Conservation (phyloP, 352 stramenopile species). For the Globisporangium acanthophoron region DNA sequence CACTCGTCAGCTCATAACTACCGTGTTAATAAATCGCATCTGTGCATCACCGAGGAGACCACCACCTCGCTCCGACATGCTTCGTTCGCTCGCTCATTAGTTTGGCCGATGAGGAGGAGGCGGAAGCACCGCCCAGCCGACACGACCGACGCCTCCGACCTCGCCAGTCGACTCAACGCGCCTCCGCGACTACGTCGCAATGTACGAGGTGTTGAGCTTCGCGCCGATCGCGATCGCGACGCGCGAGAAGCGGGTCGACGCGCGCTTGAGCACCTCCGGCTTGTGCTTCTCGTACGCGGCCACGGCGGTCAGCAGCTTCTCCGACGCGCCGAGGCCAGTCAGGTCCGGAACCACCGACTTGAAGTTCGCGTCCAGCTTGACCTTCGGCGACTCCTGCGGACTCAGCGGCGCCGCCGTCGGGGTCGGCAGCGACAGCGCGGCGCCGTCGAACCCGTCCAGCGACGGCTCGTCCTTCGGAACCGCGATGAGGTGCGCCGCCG, state of each 20-base stretch:
- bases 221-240: slow-evolving; percentile 71
- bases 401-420: neutral
- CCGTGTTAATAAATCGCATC: no score
- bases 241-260: slow-evolving; percentile 51
- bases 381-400: slow-evolving; percentile 16
- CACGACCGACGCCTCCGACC: neutral
- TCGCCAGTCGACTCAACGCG: neutral
- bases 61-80: no score
- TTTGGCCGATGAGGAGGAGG: no score
- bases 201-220: slow-evolving; percentile 73
- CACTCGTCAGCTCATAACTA: no score
- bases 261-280: slow-evolving; percentile 64
- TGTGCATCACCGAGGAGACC: no score
- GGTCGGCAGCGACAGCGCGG: slow-evolving; percentile 1
- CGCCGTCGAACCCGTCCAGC: neutral
- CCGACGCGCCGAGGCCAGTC: slow-evolving; percentile 62
- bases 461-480: slow-evolving; percentile 3
- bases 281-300: slow-evolving; percentile 83
- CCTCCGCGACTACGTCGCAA: slow-evolving; percentile 10
- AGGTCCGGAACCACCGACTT: slow-evolving; percentile 72
- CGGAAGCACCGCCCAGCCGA: neutral
- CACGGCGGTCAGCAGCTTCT: slow-evolving; percentile 75
- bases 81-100: no score
- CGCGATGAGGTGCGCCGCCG: slow-evolving; percentile 6
- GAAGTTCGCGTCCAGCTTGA: slow-evolving; percentile 43